Conservation (phyloP, 202 grass and related monocot species). For the Musa balbisiana region DNA sequence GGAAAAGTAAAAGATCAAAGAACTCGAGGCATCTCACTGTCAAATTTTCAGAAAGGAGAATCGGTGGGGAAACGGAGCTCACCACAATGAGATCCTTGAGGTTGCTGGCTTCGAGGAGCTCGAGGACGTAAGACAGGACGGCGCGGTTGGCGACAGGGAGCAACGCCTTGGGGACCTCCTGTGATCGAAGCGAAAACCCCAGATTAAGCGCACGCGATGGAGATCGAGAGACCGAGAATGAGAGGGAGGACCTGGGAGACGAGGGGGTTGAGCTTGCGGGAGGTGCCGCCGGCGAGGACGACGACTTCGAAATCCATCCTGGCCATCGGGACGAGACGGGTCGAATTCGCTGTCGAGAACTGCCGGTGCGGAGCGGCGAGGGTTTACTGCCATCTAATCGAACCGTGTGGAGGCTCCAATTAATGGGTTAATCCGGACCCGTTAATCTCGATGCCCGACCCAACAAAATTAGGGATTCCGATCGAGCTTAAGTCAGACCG, state of each 20-base stretch:
- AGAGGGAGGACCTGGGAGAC: conserved; percentile 45
- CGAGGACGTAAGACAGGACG: conserved; percentile 73
- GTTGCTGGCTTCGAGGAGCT: conserved; percentile 85
- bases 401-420: too few relatives aligned
- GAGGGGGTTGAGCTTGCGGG: conserved; percentile 78
- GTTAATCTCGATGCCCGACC: neutral
- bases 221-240: neutral
- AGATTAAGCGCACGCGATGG: conserved; percentile 3
- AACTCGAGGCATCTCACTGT: neutral
- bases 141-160: conserved; percentile 92
- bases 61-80: conserved; percentile 13
- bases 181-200: neutral
- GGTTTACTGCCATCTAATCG: neutral
- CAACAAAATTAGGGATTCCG: neutral
- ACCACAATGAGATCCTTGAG: conserved; percentile 91
- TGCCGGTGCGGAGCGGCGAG: neutral
- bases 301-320: conserved; percentile 94
- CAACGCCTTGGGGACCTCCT: conserved; percentile 85
- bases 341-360: neutral
- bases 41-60: neutral
- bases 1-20: neutral
- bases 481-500: neutral
- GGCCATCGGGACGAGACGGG: neutral
- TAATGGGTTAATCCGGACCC: too few relatives aligned
- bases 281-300: conserved; percentile 80